Conservation (phyloP, 192 early-diverging fungal species). For the Coemansia sp. region DNA sequence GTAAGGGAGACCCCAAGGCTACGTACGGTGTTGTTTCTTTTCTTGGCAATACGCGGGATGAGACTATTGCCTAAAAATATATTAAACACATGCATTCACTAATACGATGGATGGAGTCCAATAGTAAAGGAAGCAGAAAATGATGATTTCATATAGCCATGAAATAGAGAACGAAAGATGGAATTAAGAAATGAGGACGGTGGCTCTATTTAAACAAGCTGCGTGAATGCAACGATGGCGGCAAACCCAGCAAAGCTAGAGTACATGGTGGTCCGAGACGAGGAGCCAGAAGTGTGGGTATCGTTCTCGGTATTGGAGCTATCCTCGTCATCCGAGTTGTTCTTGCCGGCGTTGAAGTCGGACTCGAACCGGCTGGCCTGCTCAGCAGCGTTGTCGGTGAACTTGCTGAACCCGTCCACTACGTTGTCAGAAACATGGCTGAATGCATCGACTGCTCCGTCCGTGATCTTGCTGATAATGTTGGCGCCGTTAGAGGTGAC, state of each 20-base stretch:
- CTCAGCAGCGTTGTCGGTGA: conserved; percentile 5
- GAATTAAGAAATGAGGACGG: neutral
- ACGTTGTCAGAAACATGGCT: conserved; percentile 7
- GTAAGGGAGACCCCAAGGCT: neutral
- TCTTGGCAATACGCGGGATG: too few relatives aligned
- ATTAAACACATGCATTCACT: too few relatives aligned
- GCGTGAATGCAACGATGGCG: conserved; percentile 22
- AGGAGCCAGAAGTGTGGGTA: conserved; percentile 2
- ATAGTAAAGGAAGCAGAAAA: too few relatives aligned
- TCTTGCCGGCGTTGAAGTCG: conserved; percentile 43
- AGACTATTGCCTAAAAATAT: too few relatives aligned
- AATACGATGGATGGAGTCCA: too few relatives aligned
- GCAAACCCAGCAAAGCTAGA: conserved; percentile 21
- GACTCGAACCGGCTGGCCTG: conserved; percentile 30
- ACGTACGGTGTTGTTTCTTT: neutral
- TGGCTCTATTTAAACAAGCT: conserved; percentile 22
- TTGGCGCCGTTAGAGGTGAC: conserved; percentile 14
- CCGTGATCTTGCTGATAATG: conserved; percentile 6
- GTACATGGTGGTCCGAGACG: neutral
- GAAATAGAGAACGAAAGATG: neutral
- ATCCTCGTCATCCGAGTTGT: conserved; percentile 6
- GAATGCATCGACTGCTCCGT: conserved; percentile 18
- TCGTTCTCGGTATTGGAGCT: neutral
- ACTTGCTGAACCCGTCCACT: conserved; percentile 8
- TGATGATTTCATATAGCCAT: too few relatives aligned